Evolutionary conservation across 2,329 filamentous ascomycete genomes (phyloP), one percentile per base, ranked within the genome.

Genomic region (Ustulina deusta): DNA sequence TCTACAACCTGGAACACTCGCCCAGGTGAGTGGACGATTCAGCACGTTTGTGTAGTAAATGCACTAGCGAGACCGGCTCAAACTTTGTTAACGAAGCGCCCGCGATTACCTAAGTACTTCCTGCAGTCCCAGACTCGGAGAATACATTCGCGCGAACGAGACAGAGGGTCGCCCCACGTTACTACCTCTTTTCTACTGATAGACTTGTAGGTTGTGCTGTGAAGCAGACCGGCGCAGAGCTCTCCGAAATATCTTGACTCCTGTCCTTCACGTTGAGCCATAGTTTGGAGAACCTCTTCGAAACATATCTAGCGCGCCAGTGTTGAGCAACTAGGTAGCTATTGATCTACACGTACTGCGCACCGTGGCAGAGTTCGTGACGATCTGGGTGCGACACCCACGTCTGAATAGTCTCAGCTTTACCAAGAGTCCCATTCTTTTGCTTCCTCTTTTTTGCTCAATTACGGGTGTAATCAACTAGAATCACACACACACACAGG

Each of bases 71-170:
- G 60, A 42, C 27, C 55, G 48, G 65, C 25, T 29, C 34, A 29
- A 67, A 61, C 65, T 56, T 32, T 65, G 46, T 15, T 40, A 44
- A n/a, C 34, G 25, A 34, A 27, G 32, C 27, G 22, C 4, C 22
- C 34, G 6, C 11, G n/a, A n/a, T n/a, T n/a, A n/a, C n/a, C n/a
- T n/a, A n/a, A n/a, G n/a, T n/a, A n/a, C n/a, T n/a, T n/a, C n/a
- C n/a, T n/a, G n/a, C n/a, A n/a, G n/a, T n/a, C n/a, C n/a, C n/a
- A n/a, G n/a, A 17, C 22, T 25, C 13, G 25, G n/a, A 49, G 22
- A 27, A 49, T 13, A 54, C 17, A 36, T 17, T 34, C 49, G 49
- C 10, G n/a, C 49, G 32, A 36, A 36, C 32, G 11, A 66, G 34
- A 34, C 46, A 48, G 27, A 36, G n/a, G 42, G 40, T 27, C 42